Percentiles rank a stretch among this genome's conserved stretches.
phyloP scores from a whole-genome alignment of 495 filamentous ascomycete species.

The Penicillium dipodomyicola region DNA sequence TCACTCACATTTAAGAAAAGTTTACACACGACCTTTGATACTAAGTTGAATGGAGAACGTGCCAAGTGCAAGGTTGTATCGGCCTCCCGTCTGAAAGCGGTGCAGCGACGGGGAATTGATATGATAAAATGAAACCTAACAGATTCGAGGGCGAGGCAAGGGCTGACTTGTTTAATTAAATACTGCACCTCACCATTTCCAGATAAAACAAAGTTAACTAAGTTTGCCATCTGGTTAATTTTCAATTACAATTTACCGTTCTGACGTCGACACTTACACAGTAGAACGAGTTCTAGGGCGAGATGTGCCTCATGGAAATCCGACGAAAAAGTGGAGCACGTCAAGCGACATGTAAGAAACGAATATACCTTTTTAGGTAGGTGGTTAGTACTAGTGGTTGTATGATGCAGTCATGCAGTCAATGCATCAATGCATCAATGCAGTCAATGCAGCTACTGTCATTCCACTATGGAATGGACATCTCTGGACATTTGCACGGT shows the following conservation, averaged over 20 bases:
- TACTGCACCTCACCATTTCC: constrained; percentile 6
- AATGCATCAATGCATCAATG: no score
- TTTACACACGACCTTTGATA: neutral
- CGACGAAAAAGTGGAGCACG: constrained; percentile 11
- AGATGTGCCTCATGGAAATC: constrained; percentile 13
- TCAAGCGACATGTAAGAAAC: constrained; percentile 13
- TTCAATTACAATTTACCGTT: neutral
- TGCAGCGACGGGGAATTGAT: constrained; percentile 14
- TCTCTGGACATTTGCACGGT: no score
- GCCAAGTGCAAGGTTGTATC: constrained; percentile 25
- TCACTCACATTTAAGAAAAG: neutral
- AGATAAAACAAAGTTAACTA: neutral
- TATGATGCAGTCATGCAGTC: no score
- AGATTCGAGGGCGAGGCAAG: constrained; percentile 28
- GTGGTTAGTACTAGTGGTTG: no score
- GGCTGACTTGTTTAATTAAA: constrained; percentile 18
- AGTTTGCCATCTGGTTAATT: constrained; percentile 13
- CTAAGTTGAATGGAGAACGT: constrained; percentile 18
- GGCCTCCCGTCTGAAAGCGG: constrained; percentile 23
- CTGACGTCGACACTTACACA: constrained; percentile 11
- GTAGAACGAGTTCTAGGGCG: neutral
- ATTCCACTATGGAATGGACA: no score
- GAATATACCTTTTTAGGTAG: no score
- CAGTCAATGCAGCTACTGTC: no score
- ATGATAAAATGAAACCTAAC: constrained; percentile 2